These are phyloP conservation scores for Triangularia verruculosa DNA, from an alignment of 2,329 filamentous ascomycete genomes.

Conservation along the genomic window DNA sequence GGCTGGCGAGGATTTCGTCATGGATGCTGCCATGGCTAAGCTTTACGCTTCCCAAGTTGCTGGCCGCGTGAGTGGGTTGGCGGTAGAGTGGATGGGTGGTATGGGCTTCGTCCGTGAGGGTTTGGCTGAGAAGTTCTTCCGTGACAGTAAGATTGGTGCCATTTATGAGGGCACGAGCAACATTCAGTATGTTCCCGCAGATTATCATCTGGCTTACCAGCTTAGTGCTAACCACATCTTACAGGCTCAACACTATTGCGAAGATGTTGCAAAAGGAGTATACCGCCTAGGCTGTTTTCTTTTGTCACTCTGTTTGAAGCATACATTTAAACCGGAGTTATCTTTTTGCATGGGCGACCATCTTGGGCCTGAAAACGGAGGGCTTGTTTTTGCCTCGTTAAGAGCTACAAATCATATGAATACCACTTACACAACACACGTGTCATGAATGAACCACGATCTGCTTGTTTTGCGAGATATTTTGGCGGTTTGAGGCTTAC, in stretches of 20 bases:
- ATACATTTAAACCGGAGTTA: slow-evolving; percentile 10
- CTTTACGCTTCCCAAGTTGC: slow-evolving; percentile 92
- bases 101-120: slow-evolving; percentile 99
- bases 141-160: slow-evolving; percentile 97
- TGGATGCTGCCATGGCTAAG: slow-evolving; percentile 97
- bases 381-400: slow-evolving; percentile 4
- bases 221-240: slow-evolving; percentile 27
- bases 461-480: not conserved
- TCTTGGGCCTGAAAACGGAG: slow-evolving; percentile 6
- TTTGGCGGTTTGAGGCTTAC: not conserved
- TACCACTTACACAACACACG: not conserved
- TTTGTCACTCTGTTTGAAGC: not conserved
- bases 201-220: not conserved
- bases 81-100: slow-evolving; percentile 98
- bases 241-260: slow-evolving; percentile 60
- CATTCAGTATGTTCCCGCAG: slow-evolving; percentile 53
- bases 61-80: slow-evolving; percentile 76
- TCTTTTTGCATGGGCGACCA: slow-evolving; percentile 8
- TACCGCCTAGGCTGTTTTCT: slow-evolving; percentile 36
- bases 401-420: slow-evolving; percentile 1
- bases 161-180: slow-evolving; percentile 93
- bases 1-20: slow-evolving; percentile 90
- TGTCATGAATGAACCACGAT: not conserved
- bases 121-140: slow-evolving; percentile 94
- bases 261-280: slow-evolving; percentile 63